Percentiles rank a stretch among this genome's conserved stretches.
These are phyloP conservation scores for Pseudonitzschia pungens DNA, from an alignment of 108 stramenopile species.

Conservation along the genomic window DNA sequence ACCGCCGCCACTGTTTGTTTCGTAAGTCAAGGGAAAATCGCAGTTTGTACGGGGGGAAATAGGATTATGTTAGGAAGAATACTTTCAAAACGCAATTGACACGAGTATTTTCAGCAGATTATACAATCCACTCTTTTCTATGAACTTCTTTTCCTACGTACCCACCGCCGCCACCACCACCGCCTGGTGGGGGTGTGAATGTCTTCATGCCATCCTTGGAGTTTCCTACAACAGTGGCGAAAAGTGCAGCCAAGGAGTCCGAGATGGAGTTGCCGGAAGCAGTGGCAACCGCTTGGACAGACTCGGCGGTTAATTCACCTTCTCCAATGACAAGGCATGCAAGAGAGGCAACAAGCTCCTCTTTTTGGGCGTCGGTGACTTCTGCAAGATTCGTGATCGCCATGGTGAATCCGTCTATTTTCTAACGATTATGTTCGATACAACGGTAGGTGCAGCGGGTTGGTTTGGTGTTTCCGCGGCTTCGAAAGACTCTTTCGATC, in stretches of 20 bases:
- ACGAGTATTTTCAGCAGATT: no score
- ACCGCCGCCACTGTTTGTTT: constrained; percentile 33
- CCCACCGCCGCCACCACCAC: constrained; percentile 67
- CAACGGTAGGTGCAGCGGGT: background rate
- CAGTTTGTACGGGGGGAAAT: no score
- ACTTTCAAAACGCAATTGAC: no score
- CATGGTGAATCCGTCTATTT: constrained; percentile 41
- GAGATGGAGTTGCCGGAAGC: constrained; percentile 70
- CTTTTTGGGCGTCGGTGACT: constrained; percentile 68
- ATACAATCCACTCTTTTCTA: background rate
- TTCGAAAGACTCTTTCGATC: no score
- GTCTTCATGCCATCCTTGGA: constrained; percentile 41
- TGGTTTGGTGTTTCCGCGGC: no score
- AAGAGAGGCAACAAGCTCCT: constrained; percentile 84
- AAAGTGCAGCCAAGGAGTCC: constrained; percentile 65
- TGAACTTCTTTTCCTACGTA: constrained; percentile 3
- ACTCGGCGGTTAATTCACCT: constrained; percentile 58
- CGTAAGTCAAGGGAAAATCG: background rate
- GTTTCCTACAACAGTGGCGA: constrained; percentile 53
- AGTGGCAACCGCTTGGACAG: constrained; percentile 62
- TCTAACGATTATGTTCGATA: background rate
- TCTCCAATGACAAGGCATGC: constrained; percentile 65
- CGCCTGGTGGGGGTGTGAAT: constrained; percentile 51
- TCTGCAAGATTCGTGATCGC: constrained; percentile 62
- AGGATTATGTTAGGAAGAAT: no score